A percentile compares a stretch with the other conserved stretches of the same genome.
Evolutionary conservation across 2,329 filamentous ascomycete species (phyloP).

Genomic region (Cladosporium sphaerospermum): DNA sequence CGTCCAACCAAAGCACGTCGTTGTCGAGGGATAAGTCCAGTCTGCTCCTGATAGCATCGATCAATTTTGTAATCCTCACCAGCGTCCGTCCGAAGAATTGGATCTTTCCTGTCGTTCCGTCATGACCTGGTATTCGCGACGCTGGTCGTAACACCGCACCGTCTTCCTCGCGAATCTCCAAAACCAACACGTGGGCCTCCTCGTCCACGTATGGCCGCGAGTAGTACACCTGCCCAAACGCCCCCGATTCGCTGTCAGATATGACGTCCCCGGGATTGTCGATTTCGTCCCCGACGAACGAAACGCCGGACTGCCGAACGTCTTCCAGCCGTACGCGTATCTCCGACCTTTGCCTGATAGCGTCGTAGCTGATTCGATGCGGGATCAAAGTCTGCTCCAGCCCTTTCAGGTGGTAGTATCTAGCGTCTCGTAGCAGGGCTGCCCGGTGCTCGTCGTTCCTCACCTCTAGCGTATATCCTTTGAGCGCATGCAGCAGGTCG

Average conservation of each 20-base stretch:
- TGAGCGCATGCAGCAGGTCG: slow-evolving; percentile 72
- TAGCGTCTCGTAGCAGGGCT: slow-evolving; percentile 74
- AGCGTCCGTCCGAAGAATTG: slow-evolving; percentile 65
- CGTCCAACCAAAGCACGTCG: slow-evolving; percentile 46
- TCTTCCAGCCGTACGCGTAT: slow-evolving; percentile 78
- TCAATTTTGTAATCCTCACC: slow-evolving; percentile 62
- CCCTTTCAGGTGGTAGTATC: slow-evolving; percentile 89
- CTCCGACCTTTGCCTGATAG: slow-evolving; percentile 57
- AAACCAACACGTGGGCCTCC: slow-evolving; percentile 62
- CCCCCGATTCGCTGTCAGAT: not conserved
- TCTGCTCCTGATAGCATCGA: slow-evolving; percentile 77
- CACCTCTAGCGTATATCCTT: slow-evolving; percentile 77
- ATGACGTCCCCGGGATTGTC: slow-evolving; percentile 9
- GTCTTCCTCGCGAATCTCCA: slow-evolving; percentile 69
- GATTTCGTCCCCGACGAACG: slow-evolving; percentile 43
- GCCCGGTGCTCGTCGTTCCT: slow-evolving; percentile 68
- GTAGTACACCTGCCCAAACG: slow-evolving; percentile 63
- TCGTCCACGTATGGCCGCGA: slow-evolving; percentile 82
- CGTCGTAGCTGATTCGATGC: slow-evolving; percentile 69
- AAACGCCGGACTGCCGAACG: slow-evolving; percentile 79
- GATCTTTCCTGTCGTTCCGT: not conserved
- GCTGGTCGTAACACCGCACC: slow-evolving; percentile 30
- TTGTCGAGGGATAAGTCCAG: slow-evolving; percentile 42
- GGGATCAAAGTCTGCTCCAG: slow-evolving; percentile 82
- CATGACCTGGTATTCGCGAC: not conserved